Conservation (phyloP, 331 rosid species). For the Telfairia occidentalis region DNA sequence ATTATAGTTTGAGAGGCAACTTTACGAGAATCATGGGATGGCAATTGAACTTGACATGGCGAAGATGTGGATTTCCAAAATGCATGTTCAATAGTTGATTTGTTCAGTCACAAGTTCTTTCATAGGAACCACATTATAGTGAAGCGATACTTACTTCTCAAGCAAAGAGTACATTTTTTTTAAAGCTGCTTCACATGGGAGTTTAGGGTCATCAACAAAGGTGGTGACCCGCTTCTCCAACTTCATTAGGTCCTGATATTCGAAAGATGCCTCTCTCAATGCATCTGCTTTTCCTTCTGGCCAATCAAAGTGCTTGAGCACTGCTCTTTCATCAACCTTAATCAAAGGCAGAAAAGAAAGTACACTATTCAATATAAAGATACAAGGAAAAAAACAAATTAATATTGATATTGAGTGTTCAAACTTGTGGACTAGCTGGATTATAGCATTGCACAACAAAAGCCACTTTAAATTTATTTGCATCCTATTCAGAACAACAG, state of each 20-base stretch:
- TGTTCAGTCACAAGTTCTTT: neutral
- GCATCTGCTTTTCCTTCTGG: slow-evolving; percentile 99
- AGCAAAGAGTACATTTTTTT: slow-evolving; percentile 95
- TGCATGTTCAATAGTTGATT: neutral
- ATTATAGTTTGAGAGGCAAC: neutral
- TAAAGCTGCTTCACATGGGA: slow-evolving; percentile 68
- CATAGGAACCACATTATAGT: neutral
- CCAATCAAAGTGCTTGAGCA: slow-evolving; percentile 97
- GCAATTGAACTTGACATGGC: neutral
- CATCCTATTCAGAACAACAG: neutral
- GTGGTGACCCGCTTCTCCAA: slow-evolving; percentile 69
- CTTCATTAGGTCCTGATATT: slow-evolving; percentile 79
- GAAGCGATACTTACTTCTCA: slow-evolving; percentile 53
- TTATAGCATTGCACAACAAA: neutral
- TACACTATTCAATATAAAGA: neutral
- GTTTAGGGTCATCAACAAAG: slow-evolving; percentile 67
- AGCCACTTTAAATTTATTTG: neutral
- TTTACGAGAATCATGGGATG: neutral
- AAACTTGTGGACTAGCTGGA: neutral
- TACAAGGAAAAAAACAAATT: neutral
- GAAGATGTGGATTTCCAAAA: neutral
- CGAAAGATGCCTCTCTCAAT: slow-evolving; percentile 86
- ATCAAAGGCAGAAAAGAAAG: slow-evolving; percentile 18
- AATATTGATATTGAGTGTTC: neutral
- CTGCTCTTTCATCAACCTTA: slow-evolving; percentile 92